Evolutionary conservation across 345 rosid species (phyloP).

Genomic region (Ceriops decandra): DNA sequence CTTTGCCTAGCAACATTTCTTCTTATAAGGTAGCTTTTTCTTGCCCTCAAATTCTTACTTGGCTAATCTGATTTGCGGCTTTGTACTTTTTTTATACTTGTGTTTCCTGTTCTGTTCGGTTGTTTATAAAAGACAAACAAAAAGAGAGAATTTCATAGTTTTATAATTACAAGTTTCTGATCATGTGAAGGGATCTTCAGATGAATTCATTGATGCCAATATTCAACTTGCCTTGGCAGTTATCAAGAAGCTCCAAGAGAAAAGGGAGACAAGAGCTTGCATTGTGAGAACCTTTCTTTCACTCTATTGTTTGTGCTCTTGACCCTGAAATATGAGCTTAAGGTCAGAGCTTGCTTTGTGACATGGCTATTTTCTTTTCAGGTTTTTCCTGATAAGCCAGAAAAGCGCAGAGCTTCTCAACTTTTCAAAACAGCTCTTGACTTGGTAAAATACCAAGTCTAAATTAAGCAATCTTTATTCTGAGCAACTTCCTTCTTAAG

Average conservation of each 20-base stretch:
- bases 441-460: slow-evolving; percentile 42
- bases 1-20: slow-evolving; percentile 79
- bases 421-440: slow-evolving; percentile 75
- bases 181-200: slow-evolving; percentile 87
- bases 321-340: slow-evolving; percentile 5
- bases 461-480: slow-evolving; percentile 10
- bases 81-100: neutral
- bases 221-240: slow-evolving; percentile 80
- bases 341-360: neutral
- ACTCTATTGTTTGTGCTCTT: slow-evolving; percentile 6
- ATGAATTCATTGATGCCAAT: slow-evolving; percentile 91
- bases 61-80: neutral
- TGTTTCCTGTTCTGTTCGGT: neutral
- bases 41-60: slow-evolving; percentile 3
- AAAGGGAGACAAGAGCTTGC: slow-evolving; percentile 69
- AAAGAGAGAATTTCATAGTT: slow-evolving; percentile 1
- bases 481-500: neutral
- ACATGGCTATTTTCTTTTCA: slow-evolving; percentile 23
- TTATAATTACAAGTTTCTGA: slow-evolving; percentile 37
- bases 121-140: slow-evolving; percentile 11
- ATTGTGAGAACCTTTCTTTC: slow-evolving; percentile 46
- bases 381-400: slow-evolving; percentile 93
- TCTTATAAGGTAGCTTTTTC: slow-evolving; percentile 70
- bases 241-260: slow-evolving; percentile 70
- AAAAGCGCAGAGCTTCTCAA: slow-evolving; percentile 73